These are phyloP conservation scores for Ophiocordyceps polyrhachis-furcata DNA, from an alignment of 2,329 filamentous ascomycete species.

Conservation along the genomic window DNA sequence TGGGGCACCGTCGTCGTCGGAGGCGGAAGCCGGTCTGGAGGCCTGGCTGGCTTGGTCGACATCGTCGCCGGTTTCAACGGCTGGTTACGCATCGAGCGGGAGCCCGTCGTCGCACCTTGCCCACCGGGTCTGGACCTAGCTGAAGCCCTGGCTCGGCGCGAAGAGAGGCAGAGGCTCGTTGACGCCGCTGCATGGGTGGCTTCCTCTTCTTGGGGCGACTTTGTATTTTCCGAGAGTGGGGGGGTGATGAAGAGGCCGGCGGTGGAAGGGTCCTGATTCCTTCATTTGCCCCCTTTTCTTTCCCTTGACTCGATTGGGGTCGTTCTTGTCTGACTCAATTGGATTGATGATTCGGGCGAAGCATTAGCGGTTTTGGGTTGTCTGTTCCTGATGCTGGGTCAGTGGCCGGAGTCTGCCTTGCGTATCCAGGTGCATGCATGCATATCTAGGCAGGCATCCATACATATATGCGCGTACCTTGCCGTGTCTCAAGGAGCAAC, in stretches of 20 bases:
- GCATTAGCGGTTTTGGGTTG: too few relatives aligned
- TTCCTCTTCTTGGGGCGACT: slow-evolving; percentile 29
- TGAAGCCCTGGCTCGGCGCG: slow-evolving; percentile 24
- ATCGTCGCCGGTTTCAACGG: slow-evolving; percentile 21
- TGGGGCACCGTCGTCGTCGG: slow-evolving; percentile 38
- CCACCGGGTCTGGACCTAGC: slow-evolving; percentile 19
- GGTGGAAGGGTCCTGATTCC: too few relatives aligned
- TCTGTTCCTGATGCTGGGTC: too few relatives aligned
- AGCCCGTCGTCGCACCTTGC: slow-evolving; percentile 19
- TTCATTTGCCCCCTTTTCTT: too few relatives aligned
- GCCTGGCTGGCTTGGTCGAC: slow-evolving; percentile 12
- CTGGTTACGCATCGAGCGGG: slow-evolving; percentile 32
- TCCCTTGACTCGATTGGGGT: too few relatives aligned
- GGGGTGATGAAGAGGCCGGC: background rate
- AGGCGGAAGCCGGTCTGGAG: slow-evolving; percentile 2
- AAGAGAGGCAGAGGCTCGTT: slow-evolving; percentile 19
- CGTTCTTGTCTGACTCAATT: too few relatives aligned
- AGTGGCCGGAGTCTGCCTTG: too few relatives aligned
- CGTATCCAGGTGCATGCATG: too few relatives aligned
- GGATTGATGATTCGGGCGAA: too few relatives aligned
- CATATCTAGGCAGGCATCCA: too few relatives aligned
- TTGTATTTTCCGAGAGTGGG: slow-evolving; percentile 21
- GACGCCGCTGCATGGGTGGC: slow-evolving; percentile 27
- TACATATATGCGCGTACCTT: too few relatives aligned
- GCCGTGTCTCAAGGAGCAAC: too few relatives aligned